Conservation (phyloP, 768 basidiomycete genomes). For the Clathrus columnatus region DNA sequence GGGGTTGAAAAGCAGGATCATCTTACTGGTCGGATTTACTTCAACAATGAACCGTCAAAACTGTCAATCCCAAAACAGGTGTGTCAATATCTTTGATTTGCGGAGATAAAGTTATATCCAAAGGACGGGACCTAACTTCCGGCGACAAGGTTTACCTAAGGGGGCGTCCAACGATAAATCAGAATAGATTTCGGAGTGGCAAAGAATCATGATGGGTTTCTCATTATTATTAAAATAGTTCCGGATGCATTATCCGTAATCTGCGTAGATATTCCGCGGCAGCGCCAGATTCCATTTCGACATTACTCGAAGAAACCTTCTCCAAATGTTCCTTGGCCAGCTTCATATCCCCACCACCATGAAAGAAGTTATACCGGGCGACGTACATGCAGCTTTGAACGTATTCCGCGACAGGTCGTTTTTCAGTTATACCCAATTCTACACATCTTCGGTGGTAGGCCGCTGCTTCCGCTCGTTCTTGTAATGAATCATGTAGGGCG, state of each 20-base stretch:
- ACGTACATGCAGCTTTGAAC: constrained; percentile 79
- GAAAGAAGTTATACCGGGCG: constrained; percentile 61
- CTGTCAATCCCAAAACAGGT: too few species aligned
- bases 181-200: too few species aligned
- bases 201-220: not conserved
- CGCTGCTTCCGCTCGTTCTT: constrained; percentile 59
- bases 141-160: too few species aligned
- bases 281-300: constrained; percentile 67
- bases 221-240: not conserved
- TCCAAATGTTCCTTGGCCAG: constrained; percentile 70
- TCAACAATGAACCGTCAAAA: too few species aligned
- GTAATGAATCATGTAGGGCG: constrained; percentile 54
- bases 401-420: constrained; percentile 65
- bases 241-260: constrained; percentile 6
- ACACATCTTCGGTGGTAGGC: constrained; percentile 77
- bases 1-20: too few species aligned
- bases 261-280: constrained; percentile 56
- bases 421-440: constrained; percentile 56
- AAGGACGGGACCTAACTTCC: too few species aligned
- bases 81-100: too few species aligned
- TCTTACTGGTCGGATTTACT: too few species aligned
- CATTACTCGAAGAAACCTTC: constrained; percentile 66
- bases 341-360: constrained; percentile 50
- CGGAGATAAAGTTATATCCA: too few species aligned
- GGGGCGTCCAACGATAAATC: too few species aligned